Evolutionary conservation across 495 filamentous ascomycete genomes (phyloP).

Genomic region (Penicillium crystallinum): DNA sequence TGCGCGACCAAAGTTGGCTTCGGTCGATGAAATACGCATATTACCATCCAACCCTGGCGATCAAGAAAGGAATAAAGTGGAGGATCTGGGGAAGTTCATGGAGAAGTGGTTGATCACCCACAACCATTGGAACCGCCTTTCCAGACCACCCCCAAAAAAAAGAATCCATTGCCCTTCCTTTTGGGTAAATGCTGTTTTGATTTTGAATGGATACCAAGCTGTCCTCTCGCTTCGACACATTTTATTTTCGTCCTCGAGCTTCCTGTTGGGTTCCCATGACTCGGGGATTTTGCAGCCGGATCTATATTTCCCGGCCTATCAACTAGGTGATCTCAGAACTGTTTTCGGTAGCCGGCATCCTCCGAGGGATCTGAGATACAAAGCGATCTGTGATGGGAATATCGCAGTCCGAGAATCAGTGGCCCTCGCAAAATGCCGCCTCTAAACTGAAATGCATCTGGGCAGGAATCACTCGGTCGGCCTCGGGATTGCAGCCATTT

Average conservation of each 20-base stretch:
- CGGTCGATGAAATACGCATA: slow-evolving; percentile 46
- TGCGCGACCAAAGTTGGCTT: slow-evolving; percentile 70
- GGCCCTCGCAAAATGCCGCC: background rate
- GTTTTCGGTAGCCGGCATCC: background rate
- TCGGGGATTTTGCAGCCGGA: background rate
- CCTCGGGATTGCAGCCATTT: background rate
- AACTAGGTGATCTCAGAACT: too few relatives aligned
- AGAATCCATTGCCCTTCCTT: background rate
- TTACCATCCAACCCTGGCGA: background rate
- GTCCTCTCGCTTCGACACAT: background rate
- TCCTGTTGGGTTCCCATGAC: background rate
- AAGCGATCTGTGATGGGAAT: background rate
- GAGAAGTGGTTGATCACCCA: background rate
- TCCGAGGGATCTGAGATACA: background rate
- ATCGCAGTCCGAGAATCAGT: background rate
- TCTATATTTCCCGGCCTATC: too few relatives aligned
- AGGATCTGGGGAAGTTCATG: background rate
- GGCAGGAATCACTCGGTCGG: background rate
- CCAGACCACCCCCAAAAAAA: background rate
- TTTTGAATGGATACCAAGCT: background rate
- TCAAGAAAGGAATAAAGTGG: background rate
- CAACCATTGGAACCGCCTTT: background rate
- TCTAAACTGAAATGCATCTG: background rate
- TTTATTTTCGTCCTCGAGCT: background rate
- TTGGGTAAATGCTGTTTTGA: too few relatives aligned